These are phyloP conservation scores for Exophiala viscosa DNA, from an alignment of 2,329 filamentous ascomycete genomes.

Conservation along the genomic window DNA sequence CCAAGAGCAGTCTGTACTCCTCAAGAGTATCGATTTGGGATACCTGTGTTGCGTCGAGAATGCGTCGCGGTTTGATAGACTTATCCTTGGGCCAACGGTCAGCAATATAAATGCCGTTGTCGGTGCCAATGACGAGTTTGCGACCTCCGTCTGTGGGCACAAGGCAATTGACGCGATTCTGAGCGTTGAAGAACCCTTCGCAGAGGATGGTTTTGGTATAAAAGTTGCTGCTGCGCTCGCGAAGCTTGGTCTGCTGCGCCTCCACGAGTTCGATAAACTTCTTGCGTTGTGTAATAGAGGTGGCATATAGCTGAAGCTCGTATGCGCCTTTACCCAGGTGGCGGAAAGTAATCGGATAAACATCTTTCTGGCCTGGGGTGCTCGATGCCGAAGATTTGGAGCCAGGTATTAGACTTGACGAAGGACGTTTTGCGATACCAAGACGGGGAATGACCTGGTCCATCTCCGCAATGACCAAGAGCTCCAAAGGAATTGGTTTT, in stretches of 20 bases:
- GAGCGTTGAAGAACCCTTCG: conserved; percentile 84
- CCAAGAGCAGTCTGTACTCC: conserved; percentile 86
- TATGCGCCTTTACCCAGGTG: conserved; percentile 95
- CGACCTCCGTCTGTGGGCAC: conserved; percentile 95
- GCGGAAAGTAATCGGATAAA: conserved; percentile 92
- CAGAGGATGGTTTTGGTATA: conserved; percentile 67
- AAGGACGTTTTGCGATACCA: conserved; percentile 78
- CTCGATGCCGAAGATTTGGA: conserved; percentile 49
- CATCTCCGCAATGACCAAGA: conserved; percentile 94
- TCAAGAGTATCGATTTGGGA: conserved; percentile 96
- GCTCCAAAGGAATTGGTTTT: conserved; percentile 88
- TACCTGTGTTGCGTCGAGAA: conserved; percentile 80
- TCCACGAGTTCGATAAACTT: conserved; percentile 98
- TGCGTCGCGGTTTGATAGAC: conserved; percentile 68
- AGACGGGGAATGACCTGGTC: conserved; percentile 83
- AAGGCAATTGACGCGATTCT: conserved; percentile 89
- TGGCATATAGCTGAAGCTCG: conserved; percentile 82
- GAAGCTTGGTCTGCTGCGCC: conserved; percentile 78
- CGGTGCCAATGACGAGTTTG: conserved; percentile 91
- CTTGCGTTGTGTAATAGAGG: conserved; percentile 77
- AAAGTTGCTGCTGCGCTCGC: conserved; percentile 67
- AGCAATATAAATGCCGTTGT: conserved; percentile 86
- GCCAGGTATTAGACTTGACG: conserved; percentile 73
- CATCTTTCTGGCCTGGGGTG: conserved; percentile 60
- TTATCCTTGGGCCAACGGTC: conserved; percentile 85